Evolutionary conservation across 768 basidiomycete species (phyloP).

Genomic region (Collybia nuda): DNA sequence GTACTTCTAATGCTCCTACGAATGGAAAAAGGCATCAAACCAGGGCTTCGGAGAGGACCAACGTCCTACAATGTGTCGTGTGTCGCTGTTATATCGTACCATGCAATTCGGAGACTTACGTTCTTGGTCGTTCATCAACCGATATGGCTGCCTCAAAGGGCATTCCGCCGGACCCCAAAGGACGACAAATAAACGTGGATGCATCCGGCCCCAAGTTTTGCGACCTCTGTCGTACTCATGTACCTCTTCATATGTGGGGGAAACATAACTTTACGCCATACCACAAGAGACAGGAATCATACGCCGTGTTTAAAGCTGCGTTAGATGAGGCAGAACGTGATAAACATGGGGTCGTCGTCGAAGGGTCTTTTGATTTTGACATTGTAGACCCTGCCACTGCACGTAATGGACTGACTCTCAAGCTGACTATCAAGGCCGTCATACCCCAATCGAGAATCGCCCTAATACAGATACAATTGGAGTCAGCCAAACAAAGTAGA

Average conservation of each 20-base stretch:
- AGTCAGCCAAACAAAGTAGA: conserved; percentile 12
- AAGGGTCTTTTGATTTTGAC: conserved; percentile 48
- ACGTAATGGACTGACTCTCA: conserved; percentile 14
- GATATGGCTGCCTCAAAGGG: too few relatives aligned
- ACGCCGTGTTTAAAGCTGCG: conserved; percentile 36
- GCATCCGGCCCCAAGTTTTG: too few relatives aligned
- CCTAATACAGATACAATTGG: conserved; percentile 7
- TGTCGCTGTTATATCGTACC: conserved; percentile 25
- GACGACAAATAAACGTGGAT: too few relatives aligned
- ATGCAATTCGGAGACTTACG: conserved; percentile 18
- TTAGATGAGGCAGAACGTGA: conserved; percentile 55
- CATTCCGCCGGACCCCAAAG: too few relatives aligned
- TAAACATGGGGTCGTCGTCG: conserved; percentile 49
- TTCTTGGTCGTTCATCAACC: too few relatives aligned
- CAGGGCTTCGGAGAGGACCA: conserved; percentile 19
- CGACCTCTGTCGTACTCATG: too few relatives aligned
- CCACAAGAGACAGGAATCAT: conserved; percentile 22
- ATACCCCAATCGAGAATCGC: conserved; percentile 11
- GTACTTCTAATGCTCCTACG: conserved; percentile 29
- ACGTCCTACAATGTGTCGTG: conserved; percentile 31
- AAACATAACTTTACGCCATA: too few relatives aligned
- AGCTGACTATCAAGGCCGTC: conserved; percentile 23
- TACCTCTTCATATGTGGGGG: too few relatives aligned
- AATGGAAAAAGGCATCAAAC: conserved; percentile 24
- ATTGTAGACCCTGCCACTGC: conserved; percentile 42